Evolutionary conservation across 495 filamentous ascomycete genomes (phyloP), one percentile per base, ranked within the genome.

Genomic region (Penicillium pulvis): DNA sequence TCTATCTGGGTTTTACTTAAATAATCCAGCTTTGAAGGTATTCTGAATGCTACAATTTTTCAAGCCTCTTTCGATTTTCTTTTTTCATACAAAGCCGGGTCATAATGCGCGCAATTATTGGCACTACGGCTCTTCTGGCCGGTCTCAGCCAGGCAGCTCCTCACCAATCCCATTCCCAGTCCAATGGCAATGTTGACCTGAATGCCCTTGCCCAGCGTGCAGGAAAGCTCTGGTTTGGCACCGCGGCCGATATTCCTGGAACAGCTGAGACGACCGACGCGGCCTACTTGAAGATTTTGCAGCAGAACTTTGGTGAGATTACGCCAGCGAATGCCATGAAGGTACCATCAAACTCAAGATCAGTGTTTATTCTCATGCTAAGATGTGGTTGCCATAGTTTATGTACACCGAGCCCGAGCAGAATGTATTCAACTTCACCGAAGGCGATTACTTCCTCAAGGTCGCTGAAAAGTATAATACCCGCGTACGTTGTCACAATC

Each of bases 271-370:
- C 61, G 5, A 64, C 52, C 28, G 61, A 67, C 35, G 28, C 39
- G 3, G 66, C 55, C 3, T 67, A 67, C 35, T 26, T 69, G 20
- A 57, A 56, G 11, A 46, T 67, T 17, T 30, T 76, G 49, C 63
- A 61, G 44, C 65, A 81, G 57, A 72, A 83, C 59, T 82, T 83
- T 53, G 81, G 83, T 35, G 70, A 77, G 63, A 65, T 82, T 24
- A 82, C 81, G 0, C 80, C 80, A 0, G 81, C 74, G n/a, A 85
- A 85, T 61, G 74, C 74, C 12, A 73, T 80, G 70, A 84, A 85
- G 71, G 66, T 66, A 52, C 30, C 26, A n/a, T 45, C 17, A 45
- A 28, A 28, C 6, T 4, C 6, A 6, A 6, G 23, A 23, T 8
- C 6, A 45, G 9, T n/a, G 20, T 20, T 45, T 6, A 1, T 23